Evolutionary conservation across 345 rosid species (phyloP).

Genomic region (Eucalyptus caleyi): DNA sequence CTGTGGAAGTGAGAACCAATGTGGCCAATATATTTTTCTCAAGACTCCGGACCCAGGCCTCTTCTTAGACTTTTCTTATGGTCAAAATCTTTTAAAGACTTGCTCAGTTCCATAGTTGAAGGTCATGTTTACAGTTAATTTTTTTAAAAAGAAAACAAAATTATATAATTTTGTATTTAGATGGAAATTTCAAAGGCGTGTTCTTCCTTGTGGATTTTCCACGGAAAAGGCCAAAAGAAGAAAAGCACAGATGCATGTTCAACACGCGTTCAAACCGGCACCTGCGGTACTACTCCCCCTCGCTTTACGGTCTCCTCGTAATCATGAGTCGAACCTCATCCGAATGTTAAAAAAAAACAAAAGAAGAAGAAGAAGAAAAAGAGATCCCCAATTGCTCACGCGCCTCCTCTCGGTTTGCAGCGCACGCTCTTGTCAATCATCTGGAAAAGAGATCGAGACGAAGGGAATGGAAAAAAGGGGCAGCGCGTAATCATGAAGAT

Average conservation of each 20-base stretch:
- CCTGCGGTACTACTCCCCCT: fast-evolving
- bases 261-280: background rate
- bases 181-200: background rate
- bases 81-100: too few species aligned
- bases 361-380: background rate
- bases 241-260: background rate
- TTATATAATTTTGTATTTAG: background rate
- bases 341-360: background rate
- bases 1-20: too few species aligned
- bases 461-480: background rate
- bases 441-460: background rate
- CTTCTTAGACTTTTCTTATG: too few species aligned
- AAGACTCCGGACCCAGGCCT: too few species aligned
- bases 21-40: too few species aligned
- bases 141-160: background rate
- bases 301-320: background rate
- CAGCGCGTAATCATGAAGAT: background rate
- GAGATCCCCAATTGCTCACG: background rate
- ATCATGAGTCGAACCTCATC: background rate
- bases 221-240: background rate
- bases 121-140: background rate
- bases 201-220: background rate
- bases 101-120: too few species aligned
- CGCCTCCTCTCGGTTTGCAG: background rate
- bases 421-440: background rate